Conservation (phyloP, 495 filamentous ascomycete genomes). For the Hypomontagnella monticulosa region DNA sequence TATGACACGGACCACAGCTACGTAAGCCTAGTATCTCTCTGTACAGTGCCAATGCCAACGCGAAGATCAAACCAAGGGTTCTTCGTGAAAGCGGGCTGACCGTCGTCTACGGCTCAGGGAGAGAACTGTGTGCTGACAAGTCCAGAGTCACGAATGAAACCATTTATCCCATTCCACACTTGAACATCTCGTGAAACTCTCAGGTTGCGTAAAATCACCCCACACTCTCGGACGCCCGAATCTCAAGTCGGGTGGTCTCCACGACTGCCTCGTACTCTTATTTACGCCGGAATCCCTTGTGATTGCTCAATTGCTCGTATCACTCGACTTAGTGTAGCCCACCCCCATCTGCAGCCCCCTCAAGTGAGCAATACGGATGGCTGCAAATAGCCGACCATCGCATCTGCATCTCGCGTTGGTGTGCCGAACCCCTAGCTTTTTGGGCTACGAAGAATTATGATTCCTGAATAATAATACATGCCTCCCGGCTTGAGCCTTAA, state of each 20-base stretch:
- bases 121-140: constrained; percentile 24
- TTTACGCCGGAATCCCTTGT: constrained; percentile 34
- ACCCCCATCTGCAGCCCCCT: constrained; percentile 25
- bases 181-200: constrained; percentile 35
- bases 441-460: constrained; percentile 13
- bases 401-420: constrained; percentile 38
- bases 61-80: constrained; percentile 10
- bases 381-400: constrained; percentile 37
- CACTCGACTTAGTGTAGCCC: constrained; percentile 37
- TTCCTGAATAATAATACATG: background rate
- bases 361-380: constrained; percentile 37
- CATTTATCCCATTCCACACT: constrained; percentile 1
- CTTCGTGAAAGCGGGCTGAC: constrained; percentile 31
- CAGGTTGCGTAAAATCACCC: constrained; percentile 33
- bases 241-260: constrained; percentile 35
- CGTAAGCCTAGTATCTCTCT: constrained; percentile 18
- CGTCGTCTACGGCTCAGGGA: constrained; percentile 7
- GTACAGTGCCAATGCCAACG: constrained; percentile 24
- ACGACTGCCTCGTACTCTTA: constrained; percentile 32
- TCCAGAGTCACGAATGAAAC: constrained; percentile 21
- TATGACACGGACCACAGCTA: constrained; percentile 17
- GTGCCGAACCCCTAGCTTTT: constrained; percentile 25
- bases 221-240: constrained; percentile 37
- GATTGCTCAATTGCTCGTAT: constrained; percentile 46
- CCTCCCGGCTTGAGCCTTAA: too few species aligned